Conservation (phyloP, 2,329 filamentous ascomycete species). For the Diaporthe batatas region DNA sequence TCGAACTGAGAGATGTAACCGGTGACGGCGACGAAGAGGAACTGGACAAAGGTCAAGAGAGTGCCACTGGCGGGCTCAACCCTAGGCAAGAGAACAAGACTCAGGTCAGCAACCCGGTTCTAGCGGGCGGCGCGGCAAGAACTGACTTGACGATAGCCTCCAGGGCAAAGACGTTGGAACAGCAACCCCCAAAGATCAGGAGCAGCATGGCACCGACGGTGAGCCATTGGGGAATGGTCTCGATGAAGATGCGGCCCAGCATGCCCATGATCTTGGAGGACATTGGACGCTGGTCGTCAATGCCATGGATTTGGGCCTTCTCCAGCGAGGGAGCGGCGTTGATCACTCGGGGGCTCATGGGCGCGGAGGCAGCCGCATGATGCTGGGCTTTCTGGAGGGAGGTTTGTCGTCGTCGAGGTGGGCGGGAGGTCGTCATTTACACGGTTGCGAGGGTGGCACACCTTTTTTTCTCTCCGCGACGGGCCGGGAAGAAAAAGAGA, state of each 20-base stretch:
- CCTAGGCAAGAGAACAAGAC: slow-evolving; percentile 57
- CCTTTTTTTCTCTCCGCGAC: slow-evolving; percentile 12
- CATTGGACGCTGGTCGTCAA: slow-evolving; percentile 64
- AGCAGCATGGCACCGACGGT: slow-evolving; percentile 77
- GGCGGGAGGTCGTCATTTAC: slow-evolving; percentile 58
- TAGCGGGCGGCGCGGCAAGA: slow-evolving; percentile 42
- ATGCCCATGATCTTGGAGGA: slow-evolving; percentile 65
- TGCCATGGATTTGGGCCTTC: slow-evolving; percentile 68
- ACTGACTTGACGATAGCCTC: slow-evolving; percentile 94
- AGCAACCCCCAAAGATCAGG: slow-evolving; percentile 88
- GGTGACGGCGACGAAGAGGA: slow-evolving; percentile 83
- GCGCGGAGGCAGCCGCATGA: slow-evolving; percentile 54
- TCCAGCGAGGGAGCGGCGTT: slow-evolving; percentile 67
- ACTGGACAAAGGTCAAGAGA: slow-evolving; percentile 90
- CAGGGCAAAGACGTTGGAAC: slow-evolving; percentile 86
- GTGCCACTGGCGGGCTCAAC: slow-evolving; percentile 88
- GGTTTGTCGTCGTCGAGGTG: slow-evolving; percentile 59
- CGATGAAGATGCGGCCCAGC: slow-evolving; percentile 66
- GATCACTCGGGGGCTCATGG: slow-evolving; percentile 63
- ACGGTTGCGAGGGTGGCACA: slow-evolving; percentile 44
- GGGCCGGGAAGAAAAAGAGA: slow-evolving; percentile 34
- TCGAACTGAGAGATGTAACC: slow-evolving; percentile 84
- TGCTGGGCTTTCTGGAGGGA: slow-evolving; percentile 59
- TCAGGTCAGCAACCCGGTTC: slow-evolving; percentile 44
- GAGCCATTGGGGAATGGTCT: slow-evolving; percentile 73